phyloP scores from a whole-genome alignment of 352 stramenopile species.

The Elongisporangium undulatum region DNA sequence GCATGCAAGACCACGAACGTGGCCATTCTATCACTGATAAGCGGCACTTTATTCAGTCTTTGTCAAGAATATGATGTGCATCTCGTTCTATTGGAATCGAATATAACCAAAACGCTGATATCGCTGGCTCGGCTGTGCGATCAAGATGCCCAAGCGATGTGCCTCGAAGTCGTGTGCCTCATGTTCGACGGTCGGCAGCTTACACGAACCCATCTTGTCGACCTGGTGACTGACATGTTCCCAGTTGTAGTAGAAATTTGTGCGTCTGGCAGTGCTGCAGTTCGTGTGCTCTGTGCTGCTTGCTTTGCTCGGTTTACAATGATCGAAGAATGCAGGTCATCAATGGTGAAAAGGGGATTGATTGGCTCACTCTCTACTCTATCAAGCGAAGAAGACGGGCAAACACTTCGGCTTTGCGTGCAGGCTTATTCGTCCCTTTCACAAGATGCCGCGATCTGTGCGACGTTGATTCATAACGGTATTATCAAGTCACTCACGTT shows the following conservation, averaged over 20 bases:
- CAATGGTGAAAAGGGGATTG: conserved; percentile 45
- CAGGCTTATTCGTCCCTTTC: conserved; percentile 64
- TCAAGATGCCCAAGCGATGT: conserved; percentile 36
- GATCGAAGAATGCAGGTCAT: conserved; percentile 43
- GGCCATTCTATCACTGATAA: conserved; percentile 31
- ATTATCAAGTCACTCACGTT: conserved; percentile 73
- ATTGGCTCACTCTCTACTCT: conserved; percentile 47
- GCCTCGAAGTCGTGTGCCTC: conserved; percentile 61
- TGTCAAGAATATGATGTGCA: conserved; percentile 65
- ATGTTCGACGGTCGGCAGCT: conserved; percentile 57
- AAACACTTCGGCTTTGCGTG: conserved; percentile 58
- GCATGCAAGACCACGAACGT: conserved; percentile 5
- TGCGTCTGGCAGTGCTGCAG: conserved; percentile 4
- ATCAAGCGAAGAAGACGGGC: conserved; percentile 39
- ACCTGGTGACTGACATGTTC: conserved; percentile 36
- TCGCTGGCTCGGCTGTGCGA: conserved; percentile 29
- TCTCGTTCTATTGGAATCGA: conserved; percentile 23
- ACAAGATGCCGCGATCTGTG: conserved; percentile 36
- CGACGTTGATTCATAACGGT: conserved; percentile 40
- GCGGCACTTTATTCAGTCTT: conserved; percentile 56
- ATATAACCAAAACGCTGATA: conserved; percentile 28
- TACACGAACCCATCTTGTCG: conserved; percentile 24
- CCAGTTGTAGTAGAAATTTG: conserved; percentile 43
- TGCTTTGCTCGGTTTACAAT: conserved; percentile 68
- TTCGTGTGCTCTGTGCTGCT: conserved; percentile 47